Conservation (phyloP, 78 protist species). For the Speleostelium caveatum region DNA sequence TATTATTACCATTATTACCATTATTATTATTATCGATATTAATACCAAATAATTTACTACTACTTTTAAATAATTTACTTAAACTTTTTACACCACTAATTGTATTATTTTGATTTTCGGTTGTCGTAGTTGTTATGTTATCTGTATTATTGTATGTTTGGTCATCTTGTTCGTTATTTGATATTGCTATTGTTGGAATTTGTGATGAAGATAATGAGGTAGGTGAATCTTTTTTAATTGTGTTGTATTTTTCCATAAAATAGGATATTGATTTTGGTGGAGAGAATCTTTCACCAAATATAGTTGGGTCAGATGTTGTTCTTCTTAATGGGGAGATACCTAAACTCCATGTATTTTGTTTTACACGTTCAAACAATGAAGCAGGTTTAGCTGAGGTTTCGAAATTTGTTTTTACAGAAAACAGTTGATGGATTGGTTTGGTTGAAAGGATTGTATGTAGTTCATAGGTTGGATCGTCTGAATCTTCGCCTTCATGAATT, state of each 20-base stretch:
- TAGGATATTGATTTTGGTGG: slow-evolving; percentile 55
- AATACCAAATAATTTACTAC: background rate
- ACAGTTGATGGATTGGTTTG: slow-evolving; percentile 65
- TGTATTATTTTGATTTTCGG: background rate
- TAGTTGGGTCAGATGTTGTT: slow-evolving; percentile 70
- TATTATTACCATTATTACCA: background rate
- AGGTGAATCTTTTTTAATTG: background rate
- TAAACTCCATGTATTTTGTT: slow-evolving; percentile 75
- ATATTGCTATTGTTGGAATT: background rate
- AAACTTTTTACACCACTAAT: too few species aligned
- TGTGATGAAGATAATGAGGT: background rate
- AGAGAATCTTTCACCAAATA: slow-evolving; percentile 53
- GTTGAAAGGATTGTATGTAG: slow-evolving; percentile 37
- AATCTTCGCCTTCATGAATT: slow-evolving; percentile 7
- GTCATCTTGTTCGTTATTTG: background rate
- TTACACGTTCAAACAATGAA: slow-evolving; percentile 51
- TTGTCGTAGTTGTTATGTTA: slow-evolving; percentile 3
- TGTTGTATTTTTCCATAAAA: slow-evolving; percentile 44
- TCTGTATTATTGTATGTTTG: too few species aligned
- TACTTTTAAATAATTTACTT: too few species aligned
- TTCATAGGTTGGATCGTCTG: slow-evolving; percentile 62
- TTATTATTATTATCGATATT: background rate
- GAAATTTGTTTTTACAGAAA: slow-evolving; percentile 71
- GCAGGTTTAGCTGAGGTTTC: slow-evolving; percentile 17
- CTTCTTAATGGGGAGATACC: slow-evolving; percentile 72